Evolutionary conservation across 2,329 filamentous ascomycete species (phyloP).

Genomic region (Fusarium proliferatum): DNA sequence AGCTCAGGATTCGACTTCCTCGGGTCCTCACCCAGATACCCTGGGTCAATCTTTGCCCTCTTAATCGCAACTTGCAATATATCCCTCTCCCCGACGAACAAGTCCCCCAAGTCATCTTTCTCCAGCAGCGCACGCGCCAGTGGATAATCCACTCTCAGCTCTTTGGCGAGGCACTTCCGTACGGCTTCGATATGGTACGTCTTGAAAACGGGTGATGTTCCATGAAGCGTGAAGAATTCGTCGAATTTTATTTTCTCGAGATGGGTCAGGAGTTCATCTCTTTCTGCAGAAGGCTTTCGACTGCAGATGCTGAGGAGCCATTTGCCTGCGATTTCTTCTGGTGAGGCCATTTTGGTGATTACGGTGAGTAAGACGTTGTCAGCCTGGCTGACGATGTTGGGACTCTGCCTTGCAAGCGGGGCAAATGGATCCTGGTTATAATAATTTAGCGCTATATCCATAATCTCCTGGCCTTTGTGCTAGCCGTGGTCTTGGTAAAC

Average conservation of each 20-base stretch:
- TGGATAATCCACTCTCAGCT: not conserved
- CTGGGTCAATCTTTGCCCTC: not conserved
- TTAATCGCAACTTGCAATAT: conserved; percentile 10
- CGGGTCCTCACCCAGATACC: not conserved
- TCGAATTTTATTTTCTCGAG: conserved; percentile 19
- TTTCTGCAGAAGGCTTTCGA: not conserved
- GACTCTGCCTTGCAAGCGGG: not conserved
- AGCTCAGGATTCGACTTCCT: conserved; percentile 16
- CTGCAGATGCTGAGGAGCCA: conserved; percentile 18
- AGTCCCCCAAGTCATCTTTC: not conserved
- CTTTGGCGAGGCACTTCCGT: not conserved
- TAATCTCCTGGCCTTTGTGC: accelerated
- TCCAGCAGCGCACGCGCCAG: not conserved
- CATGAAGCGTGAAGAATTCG: conserved; percentile 9
- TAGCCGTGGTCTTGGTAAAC: too few relatives aligned
- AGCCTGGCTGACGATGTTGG: not conserved
- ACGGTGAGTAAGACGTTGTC: not conserved
- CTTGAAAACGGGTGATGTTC: not conserved
- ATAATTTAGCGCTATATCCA: not conserved
- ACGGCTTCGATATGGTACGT: conserved; percentile 3
- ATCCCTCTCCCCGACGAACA: conserved; percentile 1
- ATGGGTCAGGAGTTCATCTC: not conserved
- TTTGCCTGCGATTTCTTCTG: not conserved
- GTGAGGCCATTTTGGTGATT: not conserved
- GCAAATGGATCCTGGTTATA: not conserved